These are phyloP conservation scores for Leishmania lainsoni DNA, from an alignment of 208 protist genomes.

Conservation along the genomic window DNA sequence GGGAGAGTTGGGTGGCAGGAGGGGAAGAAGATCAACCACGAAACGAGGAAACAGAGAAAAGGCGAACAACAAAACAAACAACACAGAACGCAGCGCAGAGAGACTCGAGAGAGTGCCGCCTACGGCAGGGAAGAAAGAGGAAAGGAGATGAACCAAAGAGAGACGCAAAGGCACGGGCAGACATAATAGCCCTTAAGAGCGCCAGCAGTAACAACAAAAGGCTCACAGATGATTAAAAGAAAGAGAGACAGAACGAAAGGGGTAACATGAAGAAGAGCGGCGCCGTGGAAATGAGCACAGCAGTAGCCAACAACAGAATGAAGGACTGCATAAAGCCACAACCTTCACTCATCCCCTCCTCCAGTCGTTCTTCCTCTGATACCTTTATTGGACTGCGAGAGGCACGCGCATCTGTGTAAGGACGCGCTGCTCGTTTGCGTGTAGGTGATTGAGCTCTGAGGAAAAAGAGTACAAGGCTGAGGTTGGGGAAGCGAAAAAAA, in stretches of 20 bases:
- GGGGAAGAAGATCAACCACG: neutral
- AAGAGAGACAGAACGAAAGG: neutral
- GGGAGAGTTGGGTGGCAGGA: neutral
- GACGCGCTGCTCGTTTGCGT: neutral
- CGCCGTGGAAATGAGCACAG: neutral
- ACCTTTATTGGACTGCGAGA: neutral
- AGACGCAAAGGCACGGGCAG: neutral
- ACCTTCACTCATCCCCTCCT: neutral
- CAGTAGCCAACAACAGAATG: neutral
- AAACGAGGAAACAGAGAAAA: neutral
- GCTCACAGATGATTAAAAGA: neutral
- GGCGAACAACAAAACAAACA: neutral
- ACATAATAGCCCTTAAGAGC: neutral
- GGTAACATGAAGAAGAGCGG: neutral
- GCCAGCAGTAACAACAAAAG: neutral
- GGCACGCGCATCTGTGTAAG: neutral
- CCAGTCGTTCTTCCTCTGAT: neutral
- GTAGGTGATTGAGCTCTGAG: neutral
- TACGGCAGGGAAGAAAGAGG: neutral
- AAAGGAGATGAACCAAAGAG: neutral
- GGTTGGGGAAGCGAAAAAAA: neutral
- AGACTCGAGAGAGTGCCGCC: neutral
- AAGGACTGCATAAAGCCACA: neutral
- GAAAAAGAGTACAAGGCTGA: neutral
- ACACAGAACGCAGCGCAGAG: neutral